phyloP scores from a whole-genome alignment of 768 basidiomycete genomes.

The Pleurotus platypus region DNA sequence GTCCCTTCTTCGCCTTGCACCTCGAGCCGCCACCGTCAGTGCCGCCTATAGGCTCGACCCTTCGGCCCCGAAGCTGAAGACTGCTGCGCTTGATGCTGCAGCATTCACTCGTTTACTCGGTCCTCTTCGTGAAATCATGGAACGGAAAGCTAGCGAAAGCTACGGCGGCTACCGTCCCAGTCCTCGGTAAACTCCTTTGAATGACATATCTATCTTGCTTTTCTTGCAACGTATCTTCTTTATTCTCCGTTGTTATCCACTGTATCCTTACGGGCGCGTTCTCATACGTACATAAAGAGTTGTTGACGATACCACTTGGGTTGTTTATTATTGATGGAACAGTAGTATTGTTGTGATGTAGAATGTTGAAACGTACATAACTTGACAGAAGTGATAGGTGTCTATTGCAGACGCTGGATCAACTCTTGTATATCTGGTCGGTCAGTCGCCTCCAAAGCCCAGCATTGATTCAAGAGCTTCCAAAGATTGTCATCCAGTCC shows the following conservation, averaged over 20 bases:
- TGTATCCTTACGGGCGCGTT: constrained; percentile 10
- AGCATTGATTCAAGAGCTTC: constrained; percentile 13
- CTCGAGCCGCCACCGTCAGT: constrained; percentile 95
- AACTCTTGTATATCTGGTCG: constrained; percentile 14
- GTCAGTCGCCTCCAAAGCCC: constrained; percentile 7
- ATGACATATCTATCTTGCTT: background rate
- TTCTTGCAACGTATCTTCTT: constrained; percentile 23
- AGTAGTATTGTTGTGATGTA: background rate
- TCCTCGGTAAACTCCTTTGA: constrained; percentile 11
- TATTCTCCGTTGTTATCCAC: constrained; percentile 20
- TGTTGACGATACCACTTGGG: constrained; percentile 1
- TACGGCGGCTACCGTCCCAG: constrained; percentile 37
- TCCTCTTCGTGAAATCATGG: constrained; percentile 90
- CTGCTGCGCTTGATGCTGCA: constrained; percentile 88
- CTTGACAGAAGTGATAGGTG: too few relatives aligned
- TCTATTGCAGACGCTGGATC: background rate
- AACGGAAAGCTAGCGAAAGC: constrained; percentile 77
- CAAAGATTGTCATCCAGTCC: constrained; percentile 17
- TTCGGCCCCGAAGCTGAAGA: constrained; percentile 69
- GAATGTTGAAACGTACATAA: too few relatives aligned
- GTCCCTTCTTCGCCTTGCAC: constrained; percentile 82
- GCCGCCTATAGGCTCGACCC: constrained; percentile 54
- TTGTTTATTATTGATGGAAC: background rate
- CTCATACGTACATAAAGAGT: constrained; percentile 2
- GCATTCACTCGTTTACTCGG: constrained; percentile 94